Evolutionary conservation across 2,329 filamentous ascomycete genomes (phyloP), one percentile per base, ranked within the genome.

Genomic region (Emmonsiellopsis sp.): DNA sequence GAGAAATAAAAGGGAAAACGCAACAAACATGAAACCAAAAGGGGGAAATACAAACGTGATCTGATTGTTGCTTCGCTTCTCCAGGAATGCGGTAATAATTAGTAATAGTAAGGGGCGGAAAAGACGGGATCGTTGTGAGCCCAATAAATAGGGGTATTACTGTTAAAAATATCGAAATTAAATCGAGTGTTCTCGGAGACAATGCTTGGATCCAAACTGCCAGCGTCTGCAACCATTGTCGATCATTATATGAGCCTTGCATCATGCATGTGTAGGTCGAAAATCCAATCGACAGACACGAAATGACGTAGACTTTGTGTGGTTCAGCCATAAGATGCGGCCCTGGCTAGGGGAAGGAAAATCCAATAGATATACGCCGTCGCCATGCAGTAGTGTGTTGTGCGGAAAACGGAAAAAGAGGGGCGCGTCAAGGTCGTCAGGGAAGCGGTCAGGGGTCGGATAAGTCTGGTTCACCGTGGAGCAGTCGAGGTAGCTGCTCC

Each of bases 321-420:
- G 45, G 20, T 26, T 10, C 2, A 16, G 38, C 11, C 10, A 11
- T 15, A 30, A 4, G 26, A 49, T 38, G 34, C 34, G 16, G 34
- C 6, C 46, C 46, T 13, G 11, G 30, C 34, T 8, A 11, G 5
- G 32, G 34, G 34, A 11, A 38, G 38, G 32, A 37, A 20, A 37
- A 40, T 45, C 32, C 16, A n/a, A 35, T 16, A 16, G 35, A 20
- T 47, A 49, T 40, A 20, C 46, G 16, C 46, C 46, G 11, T 49
- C 38, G 49, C 30, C 30, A 51, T 41, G 49, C 37, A 43, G 49
- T 34, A 42, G 15, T 51, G 41, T 41, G n/a, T 51, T 26, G 42
- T 41, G 42, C 38, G 31, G 32, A 43, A 42, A 41, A 43, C 10
- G 34, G 20, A 30, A 48, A 26, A 48, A 37, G 38, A 10, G 34